Conservation (phyloP, 371 early-diverging fungal species). For the Capillidium rhysosporum region DNA sequence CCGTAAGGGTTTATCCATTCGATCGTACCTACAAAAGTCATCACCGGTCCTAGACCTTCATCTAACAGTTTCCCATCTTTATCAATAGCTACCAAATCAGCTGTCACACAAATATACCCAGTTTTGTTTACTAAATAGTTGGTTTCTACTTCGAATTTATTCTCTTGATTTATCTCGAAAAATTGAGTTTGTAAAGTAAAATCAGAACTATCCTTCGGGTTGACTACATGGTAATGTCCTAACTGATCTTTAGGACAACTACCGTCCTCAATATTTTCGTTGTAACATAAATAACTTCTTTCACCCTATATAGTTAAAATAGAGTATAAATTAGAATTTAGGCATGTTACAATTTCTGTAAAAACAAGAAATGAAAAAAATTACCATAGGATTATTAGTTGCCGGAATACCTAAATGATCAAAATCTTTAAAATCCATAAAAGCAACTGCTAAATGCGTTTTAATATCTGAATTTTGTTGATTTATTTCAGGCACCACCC, state of each 20-base stretch:
- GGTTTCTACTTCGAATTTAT: background rate
- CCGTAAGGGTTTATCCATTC: slow-evolving; percentile 66
- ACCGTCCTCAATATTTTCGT: background rate
- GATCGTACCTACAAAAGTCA: slow-evolving; percentile 12
- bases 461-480: background rate
- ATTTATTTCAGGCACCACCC: background rate
- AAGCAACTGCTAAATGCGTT: background rate
- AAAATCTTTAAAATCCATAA: slow-evolving; percentile 1
- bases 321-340: background rate
- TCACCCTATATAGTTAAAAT: background rate
- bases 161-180: background rate
- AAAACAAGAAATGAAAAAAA: too few relatives aligned
- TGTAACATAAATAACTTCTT: background rate
- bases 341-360: background rate
- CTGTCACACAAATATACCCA: slow-evolving; percentile 1
- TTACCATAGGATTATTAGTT: background rate
- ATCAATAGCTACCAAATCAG: background rate
- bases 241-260: background rate
- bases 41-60: too few relatives aligned
- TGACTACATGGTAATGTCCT: background rate
- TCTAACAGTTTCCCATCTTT: background rate
- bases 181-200: background rate
- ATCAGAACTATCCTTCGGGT: background rate
- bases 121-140: background rate
- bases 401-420: background rate